phyloP scores from a whole-genome alignment of 495 filamentous ascomycete species.

The Stereocaulon alpinum region DNA sequence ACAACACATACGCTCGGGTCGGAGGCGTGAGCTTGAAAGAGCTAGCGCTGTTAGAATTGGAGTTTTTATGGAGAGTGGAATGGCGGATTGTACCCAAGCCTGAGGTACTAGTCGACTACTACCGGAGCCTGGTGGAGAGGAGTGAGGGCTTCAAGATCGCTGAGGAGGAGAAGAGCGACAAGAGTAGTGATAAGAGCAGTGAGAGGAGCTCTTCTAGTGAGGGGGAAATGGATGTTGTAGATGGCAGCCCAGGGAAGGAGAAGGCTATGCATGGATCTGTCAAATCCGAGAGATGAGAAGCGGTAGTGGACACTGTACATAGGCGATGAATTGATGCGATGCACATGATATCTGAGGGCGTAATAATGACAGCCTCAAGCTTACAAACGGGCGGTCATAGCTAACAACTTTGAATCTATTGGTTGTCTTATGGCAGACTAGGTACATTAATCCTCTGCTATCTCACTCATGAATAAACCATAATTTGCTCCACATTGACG shows the following conservation, averaged over 20 bases:
- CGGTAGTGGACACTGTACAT: neutral
- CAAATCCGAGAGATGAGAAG: neutral
- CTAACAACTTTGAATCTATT: neutral
- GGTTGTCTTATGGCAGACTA: neutral
- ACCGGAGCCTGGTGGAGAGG: slow-evolving; percentile 69
- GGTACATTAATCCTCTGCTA: neutral
- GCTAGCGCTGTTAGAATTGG: slow-evolving; percentile 84
- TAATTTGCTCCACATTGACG: neutral
- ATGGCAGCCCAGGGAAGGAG: slow-evolving; percentile 1
- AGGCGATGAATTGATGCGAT: slow-evolving; percentile 2
- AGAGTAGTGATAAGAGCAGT: neutral
- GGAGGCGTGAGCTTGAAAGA: slow-evolving; percentile 84
- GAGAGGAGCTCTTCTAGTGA: slow-evolving; percentile 2
- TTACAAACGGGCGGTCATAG: neutral
- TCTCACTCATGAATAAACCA: neutral
- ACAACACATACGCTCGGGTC: slow-evolving; percentile 86
- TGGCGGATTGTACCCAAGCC: slow-evolving; percentile 96
- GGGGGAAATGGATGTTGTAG: slow-evolving; percentile 10
- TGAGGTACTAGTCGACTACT: slow-evolving; percentile 87
- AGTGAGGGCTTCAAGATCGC: slow-evolving; percentile 50
- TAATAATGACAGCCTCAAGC: slow-evolving; percentile 17
- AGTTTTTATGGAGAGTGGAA: slow-evolving; percentile 81
- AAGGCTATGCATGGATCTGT: neutral
- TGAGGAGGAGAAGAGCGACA: slow-evolving; percentile 15
- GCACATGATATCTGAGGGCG: neutral